Evolutionary conservation across 257 asterid genomes (phyloP).

Genomic region (Ehretia macrophylla): DNA sequence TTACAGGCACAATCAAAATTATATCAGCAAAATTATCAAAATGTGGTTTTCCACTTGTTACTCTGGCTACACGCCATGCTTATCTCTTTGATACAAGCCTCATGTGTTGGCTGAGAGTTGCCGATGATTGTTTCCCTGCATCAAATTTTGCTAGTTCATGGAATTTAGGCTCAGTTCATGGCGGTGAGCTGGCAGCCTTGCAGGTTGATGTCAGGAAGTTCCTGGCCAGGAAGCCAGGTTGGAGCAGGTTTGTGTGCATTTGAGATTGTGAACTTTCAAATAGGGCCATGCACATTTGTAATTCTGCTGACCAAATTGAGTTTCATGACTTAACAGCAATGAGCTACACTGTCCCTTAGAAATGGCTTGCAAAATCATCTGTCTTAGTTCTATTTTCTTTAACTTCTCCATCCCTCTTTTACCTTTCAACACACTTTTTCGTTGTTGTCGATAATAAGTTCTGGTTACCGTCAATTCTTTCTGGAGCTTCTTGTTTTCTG

Average conservation of each 20-base stretch:
- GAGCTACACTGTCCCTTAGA: no score
- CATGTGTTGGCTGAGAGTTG: slow-evolving; percentile 95
- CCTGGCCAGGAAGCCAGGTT: slow-evolving; percentile 88
- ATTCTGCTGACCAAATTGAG: no score
- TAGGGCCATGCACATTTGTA: no score
- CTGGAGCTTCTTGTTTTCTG: no score
- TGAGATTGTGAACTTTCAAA: no score
- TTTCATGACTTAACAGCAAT: no score
- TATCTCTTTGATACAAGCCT: slow-evolving; percentile 75
- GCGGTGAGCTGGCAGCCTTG: slow-evolving; percentile 86
- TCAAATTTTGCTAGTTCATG: slow-evolving; percentile 93
- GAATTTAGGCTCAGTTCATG: slow-evolving; percentile 69
- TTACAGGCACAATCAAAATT: slow-evolving; percentile 74
- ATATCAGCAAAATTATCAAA: slow-evolving; percentile 86
- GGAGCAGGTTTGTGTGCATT: slow-evolving; percentile 65
- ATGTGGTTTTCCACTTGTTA: slow-evolving; percentile 85
- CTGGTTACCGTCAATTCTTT: no score
- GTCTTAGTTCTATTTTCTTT: no score
- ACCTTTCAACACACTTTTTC: no score
- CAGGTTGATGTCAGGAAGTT: slow-evolving; percentile 93
- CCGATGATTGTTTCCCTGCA: slow-evolving; percentile 90
- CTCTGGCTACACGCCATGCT: slow-evolving; percentile 90
- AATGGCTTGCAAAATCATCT: no score
- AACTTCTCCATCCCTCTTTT: background rate
- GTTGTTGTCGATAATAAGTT: no score